Conservation (phyloP, 768 basidiomycete genomes). For the Termitomyces sp. region DNA sequence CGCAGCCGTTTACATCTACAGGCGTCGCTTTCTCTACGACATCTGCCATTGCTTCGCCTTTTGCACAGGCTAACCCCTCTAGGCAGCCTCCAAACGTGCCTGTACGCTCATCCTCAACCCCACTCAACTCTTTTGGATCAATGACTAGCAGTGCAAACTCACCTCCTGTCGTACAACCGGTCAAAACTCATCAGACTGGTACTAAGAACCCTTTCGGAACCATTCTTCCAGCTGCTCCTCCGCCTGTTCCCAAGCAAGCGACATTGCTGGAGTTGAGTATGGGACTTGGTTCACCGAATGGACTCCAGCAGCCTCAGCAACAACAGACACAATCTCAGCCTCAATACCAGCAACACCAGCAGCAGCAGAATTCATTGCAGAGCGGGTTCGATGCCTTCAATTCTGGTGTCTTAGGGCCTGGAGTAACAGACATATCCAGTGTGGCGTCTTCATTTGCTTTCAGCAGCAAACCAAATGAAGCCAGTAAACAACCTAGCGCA, state of each 20-base stretch:
- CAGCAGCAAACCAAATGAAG: slow-evolving; percentile 27
- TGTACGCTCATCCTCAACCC: slow-evolving; percentile 70
- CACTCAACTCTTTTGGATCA: slow-evolving; percentile 43
- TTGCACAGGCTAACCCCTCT: slow-evolving; percentile 20
- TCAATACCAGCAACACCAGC: slow-evolving; percentile 22
- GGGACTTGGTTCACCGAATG: slow-evolving; percentile 32
- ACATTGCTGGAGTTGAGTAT: slow-evolving; percentile 79
- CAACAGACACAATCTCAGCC: slow-evolving; percentile 19
- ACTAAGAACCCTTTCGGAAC: slow-evolving; percentile 94
- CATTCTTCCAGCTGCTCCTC: slow-evolving; percentile 52
- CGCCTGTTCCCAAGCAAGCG: slow-evolving; percentile 69
- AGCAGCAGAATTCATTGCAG: slow-evolving; percentile 17
- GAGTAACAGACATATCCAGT: slow-evolving; percentile 56
- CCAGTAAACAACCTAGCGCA: background rate
- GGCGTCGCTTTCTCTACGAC: slow-evolving; percentile 18
- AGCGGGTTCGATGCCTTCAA: slow-evolving; percentile 35
- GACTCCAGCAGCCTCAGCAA: slow-evolving; percentile 19
- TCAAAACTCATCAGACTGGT: slow-evolving; percentile 89
- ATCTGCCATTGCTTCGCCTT: slow-evolving; percentile 21
- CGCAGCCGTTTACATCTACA: slow-evolving; percentile 18
- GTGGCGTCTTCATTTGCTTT: slow-evolving; percentile 74
- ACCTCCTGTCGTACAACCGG: slow-evolving; percentile 53
- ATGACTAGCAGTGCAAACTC: slow-evolving; percentile 28
- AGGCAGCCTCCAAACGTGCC: slow-evolving; percentile 32
- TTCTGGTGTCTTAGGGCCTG: slow-evolving; percentile 38